Evolutionary conservation across 768 basidiomycete species (phyloP).

Genomic region (Russula dissimulans): DNA sequence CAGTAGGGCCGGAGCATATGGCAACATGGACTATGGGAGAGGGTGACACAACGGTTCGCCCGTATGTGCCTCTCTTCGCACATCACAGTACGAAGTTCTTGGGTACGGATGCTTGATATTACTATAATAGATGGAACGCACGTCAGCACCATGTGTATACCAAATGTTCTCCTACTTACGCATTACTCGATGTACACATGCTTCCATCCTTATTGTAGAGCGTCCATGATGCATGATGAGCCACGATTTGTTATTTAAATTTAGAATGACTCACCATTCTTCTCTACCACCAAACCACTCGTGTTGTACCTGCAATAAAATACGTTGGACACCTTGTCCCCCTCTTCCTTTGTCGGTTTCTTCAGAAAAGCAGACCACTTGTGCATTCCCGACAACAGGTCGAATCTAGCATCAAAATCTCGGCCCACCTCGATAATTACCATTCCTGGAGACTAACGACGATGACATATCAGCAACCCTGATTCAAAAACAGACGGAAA

Average conservation of each 20-base stretch:
- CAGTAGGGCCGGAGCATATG: slow-evolving; percentile 22
- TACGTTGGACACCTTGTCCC: slow-evolving; percentile 25
- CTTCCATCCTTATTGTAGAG: slow-evolving; percentile 35
- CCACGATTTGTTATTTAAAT: too few relatives aligned
- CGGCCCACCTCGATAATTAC: slow-evolving; percentile 37
- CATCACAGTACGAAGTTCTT: slow-evolving; percentile 16
- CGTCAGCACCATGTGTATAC: not conserved
- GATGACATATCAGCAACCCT: too few relatives aligned
- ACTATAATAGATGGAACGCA: slow-evolving; percentile 16
- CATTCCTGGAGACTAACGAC: slow-evolving; percentile 32
- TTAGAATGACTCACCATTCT: slow-evolving; percentile 29
- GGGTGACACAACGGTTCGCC: too few relatives aligned
- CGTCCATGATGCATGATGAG: too few relatives aligned
- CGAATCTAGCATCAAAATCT: slow-evolving; percentile 24
- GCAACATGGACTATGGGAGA: too few relatives aligned
- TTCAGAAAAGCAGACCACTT: slow-evolving; percentile 34
- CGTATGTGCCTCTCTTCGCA: too few relatives aligned
- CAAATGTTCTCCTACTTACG: slow-evolving; percentile 17
- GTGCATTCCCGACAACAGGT: slow-evolving; percentile 34
- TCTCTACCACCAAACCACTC: slow-evolving; percentile 34
- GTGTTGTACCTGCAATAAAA: slow-evolving; percentile 34
- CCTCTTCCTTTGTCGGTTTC: slow-evolving; percentile 26
- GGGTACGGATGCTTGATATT: slow-evolving; percentile 35
- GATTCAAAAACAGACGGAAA: too few relatives aligned
- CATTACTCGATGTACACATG: slow-evolving; percentile 23